Evolutionary conservation across 1,139 yeast species (phyloP), one percentile per base, ranked within the genome.

Genomic region (Tardiomyces depauwii): DNA sequence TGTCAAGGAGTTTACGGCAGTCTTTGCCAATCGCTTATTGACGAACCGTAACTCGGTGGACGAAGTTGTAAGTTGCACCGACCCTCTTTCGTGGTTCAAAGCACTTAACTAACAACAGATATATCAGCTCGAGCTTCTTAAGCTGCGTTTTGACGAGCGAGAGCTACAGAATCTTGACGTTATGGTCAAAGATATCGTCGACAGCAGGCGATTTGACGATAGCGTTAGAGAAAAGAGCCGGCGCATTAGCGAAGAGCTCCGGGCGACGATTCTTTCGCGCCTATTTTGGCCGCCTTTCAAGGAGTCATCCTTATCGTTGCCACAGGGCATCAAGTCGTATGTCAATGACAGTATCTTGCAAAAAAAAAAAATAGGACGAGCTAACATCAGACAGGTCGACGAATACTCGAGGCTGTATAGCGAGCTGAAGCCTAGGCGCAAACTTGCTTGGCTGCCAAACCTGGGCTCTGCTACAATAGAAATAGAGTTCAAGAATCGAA

Each of bases 141-240:
- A 82, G 56, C 53, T 71, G 18, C 71, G 86, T 47, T 84, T 86
- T 59, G 91, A 88, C 1, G 81, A 76, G 16, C 58, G 62, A 10
- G 82, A 80, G 48, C 74, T 89, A 53, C 75, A 74, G 42, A 77
- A 77, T 41, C 68, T 89, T 47, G 95, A 86, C 58, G 86, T 91
- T 9, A 91, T 91, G 98, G 70, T 88, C 25, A 68, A 76, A 42
- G 98, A 91, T 62, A 72, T 89, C 28, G 42, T 51, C 11, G 65
- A 64, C 25, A 61, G 63, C 50, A 44, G 53, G 45, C 43, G 61
- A 25, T 47, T 59, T 18, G 65, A 65, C 45, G 43, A 49, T 12
- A 51, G 53, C 18, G 49, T 64, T 7, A 62, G 58, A 42, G 52
- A 45, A 16, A 28, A 44, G 19, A 49, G 55, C 43, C 42, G 30